Conservation (phyloP, 805 yeast species). For the Candida ulmi region DNA sequence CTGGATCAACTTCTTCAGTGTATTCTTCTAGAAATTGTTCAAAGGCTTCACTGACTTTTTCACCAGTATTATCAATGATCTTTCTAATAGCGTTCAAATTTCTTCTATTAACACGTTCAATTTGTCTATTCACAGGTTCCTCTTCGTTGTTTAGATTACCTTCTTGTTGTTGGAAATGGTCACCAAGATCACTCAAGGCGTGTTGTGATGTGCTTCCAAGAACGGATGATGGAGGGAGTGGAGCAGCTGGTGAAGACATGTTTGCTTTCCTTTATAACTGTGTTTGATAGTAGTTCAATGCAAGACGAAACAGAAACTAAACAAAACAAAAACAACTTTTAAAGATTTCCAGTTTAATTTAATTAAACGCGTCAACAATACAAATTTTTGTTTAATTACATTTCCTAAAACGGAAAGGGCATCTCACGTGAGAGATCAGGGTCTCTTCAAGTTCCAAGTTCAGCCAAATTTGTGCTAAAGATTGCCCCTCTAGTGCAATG, state of each 20-base stretch:
- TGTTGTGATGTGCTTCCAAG: slow-evolving; percentile 7
- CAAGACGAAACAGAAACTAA: too few species aligned
- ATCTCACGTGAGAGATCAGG: too few species aligned
- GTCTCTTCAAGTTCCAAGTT: too few species aligned
- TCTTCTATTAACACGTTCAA: slow-evolving; percentile 41
- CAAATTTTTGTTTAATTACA: slow-evolving; percentile 9
- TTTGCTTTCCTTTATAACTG: not conserved
- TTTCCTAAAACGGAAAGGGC: slow-evolving; percentile 15
- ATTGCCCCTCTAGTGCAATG: slow-evolving; percentile 47
- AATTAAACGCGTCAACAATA: slow-evolving; percentile 5
- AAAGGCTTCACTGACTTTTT: slow-evolving; percentile 86
- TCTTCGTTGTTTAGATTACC: not conserved
- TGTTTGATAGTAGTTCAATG: not conserved
- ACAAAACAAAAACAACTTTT: too few species aligned
- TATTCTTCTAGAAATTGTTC: slow-evolving; percentile 76
- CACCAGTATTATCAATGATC: slow-evolving; percentile 88
- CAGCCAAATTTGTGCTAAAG: slow-evolving; percentile 2
- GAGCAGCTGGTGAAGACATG: slow-evolving; percentile 17
- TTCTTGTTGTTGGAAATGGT: not conserved
- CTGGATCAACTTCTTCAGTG: slow-evolving; percentile 32
- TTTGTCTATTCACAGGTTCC: slow-evolving; percentile 5
- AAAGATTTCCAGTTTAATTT: too few species aligned
- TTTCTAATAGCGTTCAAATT: slow-evolving; percentile 69
- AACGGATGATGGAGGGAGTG: slow-evolving; percentile 18
- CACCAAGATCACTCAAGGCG: slow-evolving; percentile 16